These are phyloP conservation scores for Emmonsia crescens DNA, from an alignment of 2,329 filamentous ascomycete species.

Conservation along the genomic window DNA sequence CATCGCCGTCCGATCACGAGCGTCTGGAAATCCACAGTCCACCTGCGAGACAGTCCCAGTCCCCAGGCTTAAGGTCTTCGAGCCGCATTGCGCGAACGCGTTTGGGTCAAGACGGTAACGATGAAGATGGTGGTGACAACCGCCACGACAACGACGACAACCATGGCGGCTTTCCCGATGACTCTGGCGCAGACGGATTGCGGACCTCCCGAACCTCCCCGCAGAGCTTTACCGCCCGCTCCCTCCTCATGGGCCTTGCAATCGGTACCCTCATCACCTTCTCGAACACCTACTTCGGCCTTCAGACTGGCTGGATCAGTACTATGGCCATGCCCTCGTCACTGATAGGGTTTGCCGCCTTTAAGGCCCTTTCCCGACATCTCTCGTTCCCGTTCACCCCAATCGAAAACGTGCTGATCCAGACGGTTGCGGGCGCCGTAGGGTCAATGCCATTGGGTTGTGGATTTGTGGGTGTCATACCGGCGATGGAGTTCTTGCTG, in stretches of 20 bases:
- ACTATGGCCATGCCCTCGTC: constrained; percentile 97
- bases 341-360: constrained; percentile 87
- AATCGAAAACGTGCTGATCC: constrained; percentile 91
- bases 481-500: constrained; percentile 79
- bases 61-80: background rate
- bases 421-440: constrained; percentile 89
- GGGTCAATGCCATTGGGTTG: constrained; percentile 95
- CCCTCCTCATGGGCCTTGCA: constrained; percentile 63
- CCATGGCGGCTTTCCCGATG: background rate
- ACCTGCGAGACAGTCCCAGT: background rate
- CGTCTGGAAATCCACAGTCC: background rate
- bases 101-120: background rate
- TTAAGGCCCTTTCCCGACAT: constrained; percentile 64
- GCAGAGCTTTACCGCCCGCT: constrained; percentile 71
- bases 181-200: constrained; percentile 4
- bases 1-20: background rate
- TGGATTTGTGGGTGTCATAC: constrained; percentile 90
- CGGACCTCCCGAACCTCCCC: constrained; percentile 18
- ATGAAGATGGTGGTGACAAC: background rate
- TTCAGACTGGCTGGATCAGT: constrained; percentile 75
- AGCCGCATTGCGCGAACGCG: background rate
- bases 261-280: constrained; percentile 91
- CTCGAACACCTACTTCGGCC: constrained; percentile 97
- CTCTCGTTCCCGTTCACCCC: constrained; percentile 77
- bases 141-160: background rate